Conservation (phyloP, 2,329 filamentous ascomycete species). For the Fusarium sp. region DNA sequence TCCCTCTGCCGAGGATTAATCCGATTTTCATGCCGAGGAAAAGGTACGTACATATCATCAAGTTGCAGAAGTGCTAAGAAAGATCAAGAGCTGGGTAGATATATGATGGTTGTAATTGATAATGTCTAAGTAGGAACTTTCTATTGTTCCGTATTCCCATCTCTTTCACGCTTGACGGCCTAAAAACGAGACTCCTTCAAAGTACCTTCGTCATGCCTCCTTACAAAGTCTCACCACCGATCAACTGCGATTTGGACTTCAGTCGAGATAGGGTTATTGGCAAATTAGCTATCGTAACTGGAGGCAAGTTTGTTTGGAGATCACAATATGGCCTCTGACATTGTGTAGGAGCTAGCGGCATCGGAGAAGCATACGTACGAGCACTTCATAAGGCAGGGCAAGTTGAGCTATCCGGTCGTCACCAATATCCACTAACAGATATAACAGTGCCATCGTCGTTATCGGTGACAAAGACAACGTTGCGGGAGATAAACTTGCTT, state of each 20-base stretch:
- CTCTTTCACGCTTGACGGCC: accelerated
- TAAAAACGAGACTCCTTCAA: accelerated
- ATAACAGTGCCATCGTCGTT: neutral
- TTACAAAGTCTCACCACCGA: accelerated
- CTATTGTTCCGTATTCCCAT: too few species aligned
- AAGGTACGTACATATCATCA: conserved; percentile 7
- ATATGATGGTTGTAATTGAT: accelerated
- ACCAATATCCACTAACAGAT: accelerated
- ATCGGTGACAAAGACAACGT: neutral
- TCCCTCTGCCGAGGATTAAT: accelerated
- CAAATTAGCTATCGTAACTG: neutral
- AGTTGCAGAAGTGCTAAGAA: neutral
- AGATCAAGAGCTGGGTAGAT: accelerated
- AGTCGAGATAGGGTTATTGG: neutral
- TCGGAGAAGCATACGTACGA: conserved; percentile 7
- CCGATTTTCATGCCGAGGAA: neutral
- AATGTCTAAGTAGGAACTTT: too few species aligned
- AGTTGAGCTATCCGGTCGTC: accelerated
- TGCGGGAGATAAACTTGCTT: neutral
- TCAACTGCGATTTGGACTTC: neutral
- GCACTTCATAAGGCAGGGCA: neutral
- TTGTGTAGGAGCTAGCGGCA: neutral
- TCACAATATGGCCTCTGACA: neutral
- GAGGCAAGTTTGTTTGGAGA: neutral
- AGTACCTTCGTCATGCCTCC: neutral